Percentiles rank a stretch among this genome's conserved stretches.
phyloP scores from a whole-genome alignment of 352 stramenopile species.

The Phytophthora crassamura region DNA sequence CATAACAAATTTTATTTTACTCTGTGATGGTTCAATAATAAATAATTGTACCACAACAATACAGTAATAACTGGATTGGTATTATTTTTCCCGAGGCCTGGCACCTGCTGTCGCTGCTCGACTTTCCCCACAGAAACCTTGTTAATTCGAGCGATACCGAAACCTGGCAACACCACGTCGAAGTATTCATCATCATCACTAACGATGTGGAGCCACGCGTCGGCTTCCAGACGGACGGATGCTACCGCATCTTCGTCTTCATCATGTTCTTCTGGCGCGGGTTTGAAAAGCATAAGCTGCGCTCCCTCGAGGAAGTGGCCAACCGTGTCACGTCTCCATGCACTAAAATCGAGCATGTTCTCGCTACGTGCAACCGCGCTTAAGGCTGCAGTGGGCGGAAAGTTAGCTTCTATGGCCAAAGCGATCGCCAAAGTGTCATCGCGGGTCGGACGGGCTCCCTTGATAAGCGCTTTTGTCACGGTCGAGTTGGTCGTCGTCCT shows the following conservation, averaged over 20 bases:
- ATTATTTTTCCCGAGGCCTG: too few relatives aligned
- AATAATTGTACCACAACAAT: too few relatives aligned
- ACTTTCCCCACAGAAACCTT: not conserved
- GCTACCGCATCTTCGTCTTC: not conserved
- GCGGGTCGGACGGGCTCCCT: constrained; percentile 23
- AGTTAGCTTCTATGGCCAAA: constrained; percentile 23
- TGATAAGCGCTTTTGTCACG: constrained; percentile 24
- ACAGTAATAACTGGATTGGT: too few relatives aligned
- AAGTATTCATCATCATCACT: constrained; percentile 19
- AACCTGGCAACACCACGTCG: constrained; percentile 42
- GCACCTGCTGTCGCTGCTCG: constrained; percentile 1
- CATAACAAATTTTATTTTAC: too few relatives aligned
- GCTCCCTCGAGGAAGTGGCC: constrained; percentile 25
- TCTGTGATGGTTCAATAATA: too few relatives aligned
- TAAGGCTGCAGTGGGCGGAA: constrained; percentile 12
- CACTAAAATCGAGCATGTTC: constrained; percentile 3
- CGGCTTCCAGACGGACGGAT: constrained; percentile 16
- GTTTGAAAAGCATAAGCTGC: constrained; percentile 8
- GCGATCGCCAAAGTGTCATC: constrained; percentile 26
- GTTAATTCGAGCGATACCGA: constrained; percentile 19
- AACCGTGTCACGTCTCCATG: constrained; percentile 9
- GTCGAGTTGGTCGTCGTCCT: constrained; percentile 22
- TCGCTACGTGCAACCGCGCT: not conserved
- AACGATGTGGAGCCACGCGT: constrained; percentile 32
- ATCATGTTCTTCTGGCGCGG: not conserved